Evolutionary conservation across 2,329 filamentous ascomycete species (phyloP).

Genomic region (Verruconis gallopava): DNA sequence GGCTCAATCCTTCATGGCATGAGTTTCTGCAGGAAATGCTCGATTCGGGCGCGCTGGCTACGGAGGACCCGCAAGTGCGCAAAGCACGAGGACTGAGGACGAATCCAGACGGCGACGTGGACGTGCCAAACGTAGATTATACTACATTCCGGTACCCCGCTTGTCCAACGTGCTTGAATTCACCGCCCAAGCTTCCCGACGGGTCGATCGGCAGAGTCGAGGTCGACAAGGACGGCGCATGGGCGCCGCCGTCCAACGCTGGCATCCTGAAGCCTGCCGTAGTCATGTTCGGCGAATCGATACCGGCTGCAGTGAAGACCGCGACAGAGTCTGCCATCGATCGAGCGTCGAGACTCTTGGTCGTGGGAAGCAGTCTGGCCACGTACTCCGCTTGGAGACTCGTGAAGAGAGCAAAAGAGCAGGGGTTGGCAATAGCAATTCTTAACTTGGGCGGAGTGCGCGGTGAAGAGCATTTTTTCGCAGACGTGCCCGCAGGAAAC

Average conservation of each 20-base stretch:
- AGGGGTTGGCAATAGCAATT: slow-evolving; percentile 73
- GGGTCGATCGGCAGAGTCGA: slow-evolving; percentile 47
- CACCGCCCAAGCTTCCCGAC: slow-evolving; percentile 44
- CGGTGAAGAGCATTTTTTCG: slow-evolving; percentile 63
- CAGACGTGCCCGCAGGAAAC: slow-evolving; percentile 35
- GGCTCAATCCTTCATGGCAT: slow-evolving; percentile 78
- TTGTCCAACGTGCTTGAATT: slow-evolving; percentile 64
- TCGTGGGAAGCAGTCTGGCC: slow-evolving; percentile 80
- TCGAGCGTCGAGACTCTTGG: slow-evolving; percentile 57
- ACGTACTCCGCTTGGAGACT: slow-evolving; percentile 93
- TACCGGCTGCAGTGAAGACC: slow-evolving; percentile 53
- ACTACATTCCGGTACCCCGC: slow-evolving; percentile 82
- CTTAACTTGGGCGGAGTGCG: slow-evolving; percentile 78
- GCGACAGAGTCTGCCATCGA: slow-evolving; percentile 73
- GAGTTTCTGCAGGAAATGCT: slow-evolving; percentile 61
- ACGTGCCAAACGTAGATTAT: slow-evolving; percentile 77
- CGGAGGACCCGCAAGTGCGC: slow-evolving; percentile 61
- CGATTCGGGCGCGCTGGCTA: slow-evolving; percentile 60
- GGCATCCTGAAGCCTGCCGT: slow-evolving; percentile 88
- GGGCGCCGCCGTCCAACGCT: slow-evolving; percentile 49
- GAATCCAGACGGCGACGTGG: slow-evolving; percentile 91
- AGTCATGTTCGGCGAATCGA: slow-evolving; percentile 92
- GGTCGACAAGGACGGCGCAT: slow-evolving; percentile 70
- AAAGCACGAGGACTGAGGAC: slow-evolving; percentile 58
- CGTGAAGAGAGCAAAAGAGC: slow-evolving; percentile 68